Percentiles rank a stretch among this genome's conserved stretches.
phyloP scores from a whole-genome alignment of 2,329 filamentous ascomycete genomes.

The Diaporthe eres region DNA sequence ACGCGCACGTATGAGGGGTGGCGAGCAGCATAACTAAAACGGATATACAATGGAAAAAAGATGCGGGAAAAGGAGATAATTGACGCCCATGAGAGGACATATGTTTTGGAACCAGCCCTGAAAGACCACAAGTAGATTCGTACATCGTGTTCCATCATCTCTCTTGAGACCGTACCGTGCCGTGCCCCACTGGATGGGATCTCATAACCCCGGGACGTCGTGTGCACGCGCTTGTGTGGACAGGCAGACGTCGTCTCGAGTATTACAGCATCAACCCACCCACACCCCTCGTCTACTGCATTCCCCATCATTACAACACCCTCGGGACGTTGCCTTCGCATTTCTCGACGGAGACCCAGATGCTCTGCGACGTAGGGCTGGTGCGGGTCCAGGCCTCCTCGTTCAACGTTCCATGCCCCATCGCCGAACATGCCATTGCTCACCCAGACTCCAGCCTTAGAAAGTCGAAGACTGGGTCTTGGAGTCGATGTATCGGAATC shows the following conservation, averaged over 20 bases:
- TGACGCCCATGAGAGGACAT: conserved; percentile 7
- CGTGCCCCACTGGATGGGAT: conserved; percentile 3
- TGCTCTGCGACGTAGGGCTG: background rate
- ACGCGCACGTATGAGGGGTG: background rate
- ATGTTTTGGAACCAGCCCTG: conserved; percentile 19
- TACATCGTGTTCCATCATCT: conserved; percentile 14
- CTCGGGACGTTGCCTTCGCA: conserved; percentile 12
- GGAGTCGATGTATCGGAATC: conserved; percentile 86
- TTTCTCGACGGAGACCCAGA: conserved; percentile 5
- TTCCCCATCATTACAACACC: conserved; percentile 2
- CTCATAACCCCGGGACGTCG: conserved; percentile 13
- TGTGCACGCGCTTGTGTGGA: background rate
- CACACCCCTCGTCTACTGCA: background rate
- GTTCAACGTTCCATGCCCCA: background rate
- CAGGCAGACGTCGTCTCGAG: conserved; percentile 23
- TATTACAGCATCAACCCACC: conserved; percentile 23
- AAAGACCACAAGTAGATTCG: conserved; percentile 19
- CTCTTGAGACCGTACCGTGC: background rate
- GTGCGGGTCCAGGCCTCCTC: background rate
- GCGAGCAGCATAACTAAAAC: conserved; percentile 23
- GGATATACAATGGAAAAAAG: conserved; percentile 25
- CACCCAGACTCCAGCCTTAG: conserved; percentile 48
- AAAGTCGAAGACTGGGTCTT: conserved; percentile 73
- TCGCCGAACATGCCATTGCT: background rate
- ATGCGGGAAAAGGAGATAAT: conserved; percentile 9